phyloP scores from a whole-genome alignment of 1,139 yeast species.

The Entelexis sorbosivorans region DNA sequence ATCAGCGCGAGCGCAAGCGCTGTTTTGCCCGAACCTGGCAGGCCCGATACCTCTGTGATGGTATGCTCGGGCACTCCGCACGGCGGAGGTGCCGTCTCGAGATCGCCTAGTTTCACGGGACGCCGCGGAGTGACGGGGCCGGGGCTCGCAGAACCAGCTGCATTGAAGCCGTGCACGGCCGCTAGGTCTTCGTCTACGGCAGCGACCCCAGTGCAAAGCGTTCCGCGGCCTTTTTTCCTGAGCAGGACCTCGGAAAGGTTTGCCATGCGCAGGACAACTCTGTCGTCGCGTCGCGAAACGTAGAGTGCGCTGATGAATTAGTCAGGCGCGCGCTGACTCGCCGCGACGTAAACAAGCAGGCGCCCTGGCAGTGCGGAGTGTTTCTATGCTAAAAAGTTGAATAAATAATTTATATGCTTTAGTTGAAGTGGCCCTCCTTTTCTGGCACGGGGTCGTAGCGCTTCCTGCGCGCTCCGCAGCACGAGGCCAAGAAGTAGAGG shows the following conservation, averaged over 20 bases:
- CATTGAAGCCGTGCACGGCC: neutral
- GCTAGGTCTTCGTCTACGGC: conserved; percentile 14
- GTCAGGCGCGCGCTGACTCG: neutral
- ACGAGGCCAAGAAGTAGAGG: conserved; percentile 35
- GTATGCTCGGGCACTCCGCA: conserved; percentile 16
- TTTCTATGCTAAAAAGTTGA: neutral
- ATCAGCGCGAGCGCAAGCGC: conserved; percentile 15
- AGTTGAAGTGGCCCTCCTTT: conserved; percentile 4
- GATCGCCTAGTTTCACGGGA: too few relatives aligned
- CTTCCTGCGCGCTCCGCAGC: conserved; percentile 24
- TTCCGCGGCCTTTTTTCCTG: neutral
- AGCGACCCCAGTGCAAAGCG: conserved; percentile 10
- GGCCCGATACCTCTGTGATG: conserved; percentile 19
- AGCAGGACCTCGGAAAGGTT: conserved; percentile 16
- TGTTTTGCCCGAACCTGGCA: conserved; percentile 22
- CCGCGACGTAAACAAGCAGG: neutral
- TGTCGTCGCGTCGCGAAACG: neutral
- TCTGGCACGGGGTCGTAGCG: conserved; percentile 17
- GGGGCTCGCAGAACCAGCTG: neutral
- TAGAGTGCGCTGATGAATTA: neutral
- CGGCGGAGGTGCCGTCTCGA: neutral
- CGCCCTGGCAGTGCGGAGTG: too few relatives aligned
- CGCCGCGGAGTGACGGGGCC: neutral
- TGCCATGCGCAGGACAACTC: conserved; percentile 13
- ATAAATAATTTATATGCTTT: conserved; percentile 1